Evolutionary conservation across 441 rosid species (phyloP).

Genomic region (Viola pubescens): DNA sequence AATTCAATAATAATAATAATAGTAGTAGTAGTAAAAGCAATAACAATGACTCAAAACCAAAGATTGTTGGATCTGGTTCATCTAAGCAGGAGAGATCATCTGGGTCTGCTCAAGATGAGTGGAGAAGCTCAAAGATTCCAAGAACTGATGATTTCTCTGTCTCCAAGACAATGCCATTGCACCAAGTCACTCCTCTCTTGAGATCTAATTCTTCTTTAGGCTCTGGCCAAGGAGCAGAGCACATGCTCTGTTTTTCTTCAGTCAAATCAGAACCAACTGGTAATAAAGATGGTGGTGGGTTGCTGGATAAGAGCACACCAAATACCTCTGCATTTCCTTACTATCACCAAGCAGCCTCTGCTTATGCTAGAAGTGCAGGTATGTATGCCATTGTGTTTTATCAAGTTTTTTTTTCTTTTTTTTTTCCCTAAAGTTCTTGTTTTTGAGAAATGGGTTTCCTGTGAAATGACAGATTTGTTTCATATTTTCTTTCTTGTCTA

Average conservation of each 20-base stretch:
- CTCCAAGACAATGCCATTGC: slow-evolving; percentile 40
- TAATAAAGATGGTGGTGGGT: slow-evolving; percentile 28
- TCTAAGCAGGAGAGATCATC: slow-evolving; percentile 45
- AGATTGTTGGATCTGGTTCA: slow-evolving; percentile 39
- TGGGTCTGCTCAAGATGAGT: slow-evolving; percentile 42
- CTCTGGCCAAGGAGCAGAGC: slow-evolving; percentile 33
- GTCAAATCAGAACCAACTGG: slow-evolving; percentile 32
- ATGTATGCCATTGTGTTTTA: not conserved
- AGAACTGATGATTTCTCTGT: slow-evolving; percentile 30
- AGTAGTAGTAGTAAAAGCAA: slow-evolving; percentile 25
- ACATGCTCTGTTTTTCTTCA: slow-evolving; percentile 62
- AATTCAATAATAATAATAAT: slow-evolving; percentile 11
- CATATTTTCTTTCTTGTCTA: slow-evolving; percentile 8
- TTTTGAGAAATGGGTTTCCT: slow-evolving; percentile 8
- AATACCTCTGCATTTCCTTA: slow-evolving; percentile 26
- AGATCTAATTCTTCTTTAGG: slow-evolving; percentile 41
- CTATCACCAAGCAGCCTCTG: slow-evolving; percentile 24
- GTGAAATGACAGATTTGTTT: slow-evolving; percentile 5
- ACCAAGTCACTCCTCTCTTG: slow-evolving; percentile 33
- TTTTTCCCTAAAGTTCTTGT: not conserved
- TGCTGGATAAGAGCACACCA: slow-evolving; percentile 30
- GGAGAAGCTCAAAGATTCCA: slow-evolving; percentile 37
- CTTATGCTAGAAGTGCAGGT: slow-evolving; percentile 46
- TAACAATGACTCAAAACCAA: slow-evolving; percentile 20
- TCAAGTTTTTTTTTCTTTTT: not conserved